phyloP scores from a whole-genome alignment of 768 basidiomycete genomes.

The Mycena venus region DNA sequence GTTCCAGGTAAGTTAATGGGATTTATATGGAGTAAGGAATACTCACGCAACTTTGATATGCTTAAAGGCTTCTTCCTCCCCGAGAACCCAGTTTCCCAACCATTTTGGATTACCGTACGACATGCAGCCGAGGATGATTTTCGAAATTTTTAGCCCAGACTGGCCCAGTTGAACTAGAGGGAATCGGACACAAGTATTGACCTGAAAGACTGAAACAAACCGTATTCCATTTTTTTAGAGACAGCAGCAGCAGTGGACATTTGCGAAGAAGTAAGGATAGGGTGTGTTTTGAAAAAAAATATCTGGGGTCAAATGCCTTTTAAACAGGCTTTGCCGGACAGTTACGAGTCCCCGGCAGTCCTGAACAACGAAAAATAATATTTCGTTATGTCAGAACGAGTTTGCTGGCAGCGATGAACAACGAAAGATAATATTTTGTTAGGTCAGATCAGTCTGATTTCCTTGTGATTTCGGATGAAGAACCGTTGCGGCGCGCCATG shows the following conservation, averaged over 20 bases:
- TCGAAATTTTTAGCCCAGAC: slow-evolving; percentile 8
- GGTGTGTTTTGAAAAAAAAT: no score
- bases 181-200: background rate
- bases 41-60: slow-evolving; percentile 36
- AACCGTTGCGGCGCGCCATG: no score
- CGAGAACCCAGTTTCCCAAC: slow-evolving; percentile 4
- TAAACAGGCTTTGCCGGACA: no score
- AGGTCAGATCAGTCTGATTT: no score
- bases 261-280: background rate
- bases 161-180: slow-evolving; percentile 6
- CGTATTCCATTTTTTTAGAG: background rate
- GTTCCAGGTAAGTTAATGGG: background rate
- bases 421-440: no score
- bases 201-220: background rate
- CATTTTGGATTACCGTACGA: slow-evolving; percentile 10
- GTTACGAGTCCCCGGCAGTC: no score
- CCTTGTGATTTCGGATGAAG: no score
- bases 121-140: slow-evolving; percentile 29
- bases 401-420: no score
- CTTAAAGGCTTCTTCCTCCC: slow-evolving; percentile 13
- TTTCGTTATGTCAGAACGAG: no score
- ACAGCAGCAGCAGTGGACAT: background rate
- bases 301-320: no score
- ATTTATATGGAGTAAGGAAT: background rate
- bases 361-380: no score